Evolutionary conservation across 768 basidiomycete genomes (phyloP), one percentile per base, ranked within the genome.

Genomic region (Paxillus rubicundulus): DNA sequence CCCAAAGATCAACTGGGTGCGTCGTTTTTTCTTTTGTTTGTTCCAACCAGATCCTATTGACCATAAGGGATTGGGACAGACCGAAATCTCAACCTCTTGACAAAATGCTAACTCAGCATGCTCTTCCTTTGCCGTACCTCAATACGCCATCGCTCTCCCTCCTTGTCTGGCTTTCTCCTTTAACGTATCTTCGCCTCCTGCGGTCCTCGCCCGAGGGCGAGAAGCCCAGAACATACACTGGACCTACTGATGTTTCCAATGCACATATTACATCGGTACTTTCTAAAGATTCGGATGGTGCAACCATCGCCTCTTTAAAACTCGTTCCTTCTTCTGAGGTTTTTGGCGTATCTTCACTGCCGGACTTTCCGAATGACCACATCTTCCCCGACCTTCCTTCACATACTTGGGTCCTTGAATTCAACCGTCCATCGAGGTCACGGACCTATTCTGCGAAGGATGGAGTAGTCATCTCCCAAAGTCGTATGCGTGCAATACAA

Each of bases 391-490:
- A 58, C 18, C 41, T 61, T 21, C 46, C 66, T 20, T 59, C 65
- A 21, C 59, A 70, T 58, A 70, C 76, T 1, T 91, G 89, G 87
- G 72, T 84, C 12, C 77, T 92, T 20, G 87, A 89, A 63, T 90
- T 92, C 60, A 87, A 87, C 1, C 49, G 52, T n/a, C 53, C 65
- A 13, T 48, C 59, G 21, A 55, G 36, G 20, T 53, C 48, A n/a
- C 57, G 57, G 36, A 70, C 75, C 43, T 74, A 75, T 18, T 79
- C 79, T 0, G 70, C 76, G 43, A 61, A 61, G 32, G 65, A 61
- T 39, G 89, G 89, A 18, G 64, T 91, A 40, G 81, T 90, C 13
- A 79, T 90, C 74, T 85, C 81, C 56, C 88, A 90, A 67, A 78
- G 79, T 17, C 78, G 86, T 43, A 81, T 91, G 80, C 78, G 80